A percentile compares a stretch with the other conserved stretches of the same genome.
These are phyloP conservation scores for Bremia lactucae DNA, from an alignment of 352 stramenopile species.

Conservation along the genomic window DNA sequence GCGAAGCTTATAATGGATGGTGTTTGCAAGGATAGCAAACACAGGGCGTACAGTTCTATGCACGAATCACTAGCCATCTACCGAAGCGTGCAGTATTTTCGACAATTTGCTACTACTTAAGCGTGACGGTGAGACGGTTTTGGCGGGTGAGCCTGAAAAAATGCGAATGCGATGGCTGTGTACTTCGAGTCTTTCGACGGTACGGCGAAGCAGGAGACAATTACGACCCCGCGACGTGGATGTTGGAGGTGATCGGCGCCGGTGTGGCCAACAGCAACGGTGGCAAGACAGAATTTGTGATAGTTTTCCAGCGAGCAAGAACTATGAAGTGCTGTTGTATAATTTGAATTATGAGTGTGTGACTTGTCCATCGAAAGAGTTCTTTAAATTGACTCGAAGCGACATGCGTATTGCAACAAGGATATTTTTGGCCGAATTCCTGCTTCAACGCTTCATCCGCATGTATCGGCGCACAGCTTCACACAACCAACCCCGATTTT, in stretches of 20 bases:
- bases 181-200: conserved; percentile 19
- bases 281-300: conserved; percentile 7
- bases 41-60: conserved; percentile 75
- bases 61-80: conserved; percentile 88
- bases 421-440: background rate
- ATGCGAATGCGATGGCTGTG: conserved; percentile 23
- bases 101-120: conserved; percentile 17
- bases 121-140: conserved; percentile 33
- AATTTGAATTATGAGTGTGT: background rate
- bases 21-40: too few species aligned
- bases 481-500: too few species aligned
- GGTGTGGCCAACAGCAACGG: conserved; percentile 22
- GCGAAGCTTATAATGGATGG: too few species aligned
- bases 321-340: background rate
- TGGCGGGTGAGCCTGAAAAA: conserved; percentile 39
- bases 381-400: too few species aligned
- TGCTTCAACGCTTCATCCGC: background rate
- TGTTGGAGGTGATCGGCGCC: conserved; percentile 31
- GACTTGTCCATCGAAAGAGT: background rate
- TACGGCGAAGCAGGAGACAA: conserved; percentile 34
- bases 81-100: conserved; percentile 62
- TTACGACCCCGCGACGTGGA: conserved; percentile 63
- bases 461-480: too few species aligned
- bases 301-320: background rate
- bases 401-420: background rate